These are phyloP conservation scores for Tylopilus vinaceipallidus DNA, from an alignment of 768 basidiomycete genomes.

Conservation along the genomic window DNA sequence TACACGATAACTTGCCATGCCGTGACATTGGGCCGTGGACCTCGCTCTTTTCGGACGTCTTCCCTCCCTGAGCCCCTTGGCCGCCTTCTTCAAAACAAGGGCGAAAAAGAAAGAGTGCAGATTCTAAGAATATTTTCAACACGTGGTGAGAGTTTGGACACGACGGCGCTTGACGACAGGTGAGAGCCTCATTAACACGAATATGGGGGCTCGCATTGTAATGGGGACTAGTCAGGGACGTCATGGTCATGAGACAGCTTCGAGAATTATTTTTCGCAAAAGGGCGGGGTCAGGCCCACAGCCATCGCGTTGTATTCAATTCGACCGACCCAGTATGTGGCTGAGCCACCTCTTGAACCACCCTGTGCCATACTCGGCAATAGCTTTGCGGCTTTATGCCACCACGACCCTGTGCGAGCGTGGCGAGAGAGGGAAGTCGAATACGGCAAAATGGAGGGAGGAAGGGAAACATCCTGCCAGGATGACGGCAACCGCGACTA, in stretches of 20 bases:
- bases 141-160: conserved; percentile 1
- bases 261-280: background rate
- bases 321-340: conserved; percentile 4
- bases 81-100: background rate
- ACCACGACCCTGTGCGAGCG: conserved; percentile 3
- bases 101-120: background rate
- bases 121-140: background rate
- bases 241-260: background rate
- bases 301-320: background rate
- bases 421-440: conserved; percentile 7
- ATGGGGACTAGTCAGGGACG: conserved; percentile 8
- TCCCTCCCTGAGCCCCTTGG: background rate
- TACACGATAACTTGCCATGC: conserved; percentile 3
- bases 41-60: background rate
- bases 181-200: conserved; percentile 9
- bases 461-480: background rate
- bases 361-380: conserved; percentile 12
- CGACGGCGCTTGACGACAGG: conserved; percentile 3
- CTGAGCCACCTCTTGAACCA: conserved; percentile 3
- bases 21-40: conserved; percentile 16
- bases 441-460: conserved; percentile 13
- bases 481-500: conserved; percentile 19
- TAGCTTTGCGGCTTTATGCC: conserved; percentile 15
- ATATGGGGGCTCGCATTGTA: conserved; percentile 3
- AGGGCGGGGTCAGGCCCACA: background rate